Evolutionary conservation across 768 basidiomycete genomes (phyloP).

Genomic region (Amanita exitialis): DNA sequence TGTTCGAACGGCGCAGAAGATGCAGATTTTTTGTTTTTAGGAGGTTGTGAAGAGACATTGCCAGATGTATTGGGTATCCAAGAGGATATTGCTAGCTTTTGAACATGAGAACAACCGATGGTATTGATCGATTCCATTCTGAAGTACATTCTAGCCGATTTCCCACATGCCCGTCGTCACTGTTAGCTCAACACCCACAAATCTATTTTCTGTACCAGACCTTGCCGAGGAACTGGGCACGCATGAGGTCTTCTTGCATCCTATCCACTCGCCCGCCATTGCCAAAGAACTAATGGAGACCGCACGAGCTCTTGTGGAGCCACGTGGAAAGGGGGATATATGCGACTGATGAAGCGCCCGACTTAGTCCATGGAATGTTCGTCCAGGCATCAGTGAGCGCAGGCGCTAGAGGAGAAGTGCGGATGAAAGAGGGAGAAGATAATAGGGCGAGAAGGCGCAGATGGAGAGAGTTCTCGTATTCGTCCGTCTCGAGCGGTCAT

Average conservation of each 20-base stretch:
- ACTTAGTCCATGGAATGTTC: conserved; percentile 28
- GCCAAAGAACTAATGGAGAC: conserved; percentile 31
- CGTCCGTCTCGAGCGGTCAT: conserved; percentile 29
- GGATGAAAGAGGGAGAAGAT: conserved; percentile 22
- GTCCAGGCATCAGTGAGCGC: conserved; percentile 22
- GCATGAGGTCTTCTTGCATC: conserved; percentile 24
- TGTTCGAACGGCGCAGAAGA: conserved; percentile 23
- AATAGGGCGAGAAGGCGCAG: conserved; percentile 26
- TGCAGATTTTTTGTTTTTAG: conserved; percentile 41
- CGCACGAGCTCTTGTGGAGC: conserved; percentile 34
- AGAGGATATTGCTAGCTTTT: not conserved
- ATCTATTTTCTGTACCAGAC: conserved; percentile 20
- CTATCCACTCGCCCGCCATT: conserved; percentile 29
- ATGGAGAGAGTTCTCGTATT: conserved; percentile 36
- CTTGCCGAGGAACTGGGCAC: conserved; percentile 8
- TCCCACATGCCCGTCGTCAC: conserved; percentile 1
- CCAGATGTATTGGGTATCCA: conserved; percentile 28
- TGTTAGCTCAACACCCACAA: not conserved
- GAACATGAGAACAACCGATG: not conserved
- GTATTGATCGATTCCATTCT: not conserved
- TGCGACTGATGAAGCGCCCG: conserved; percentile 43
- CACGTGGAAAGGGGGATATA: conserved; percentile 42
- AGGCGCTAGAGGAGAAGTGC: conserved; percentile 12
- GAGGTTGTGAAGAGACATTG: conserved; percentile 37
- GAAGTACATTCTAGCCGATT: too few relatives aligned